These are phyloP conservation scores for Gymnopilus dilepis DNA, from an alignment of 768 basidiomycete genomes.

Conservation along the genomic window DNA sequence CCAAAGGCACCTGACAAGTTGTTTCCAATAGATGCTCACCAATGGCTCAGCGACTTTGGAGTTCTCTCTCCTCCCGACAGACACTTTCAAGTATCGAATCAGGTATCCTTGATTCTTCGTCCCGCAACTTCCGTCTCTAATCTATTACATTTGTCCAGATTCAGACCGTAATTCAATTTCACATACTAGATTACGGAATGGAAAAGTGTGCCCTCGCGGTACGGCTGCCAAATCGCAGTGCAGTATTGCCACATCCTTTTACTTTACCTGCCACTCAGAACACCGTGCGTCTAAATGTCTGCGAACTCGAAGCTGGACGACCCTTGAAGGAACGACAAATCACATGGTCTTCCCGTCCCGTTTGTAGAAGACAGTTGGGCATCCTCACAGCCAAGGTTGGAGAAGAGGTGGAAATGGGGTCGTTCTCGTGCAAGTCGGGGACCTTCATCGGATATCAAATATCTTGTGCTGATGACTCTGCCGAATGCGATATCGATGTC, in stretches of 20 bases:
- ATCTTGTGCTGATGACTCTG: constrained; percentile 28
- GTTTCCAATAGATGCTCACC: constrained; percentile 31
- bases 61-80: constrained; percentile 34
- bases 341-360: constrained; percentile 30
- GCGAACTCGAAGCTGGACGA: constrained; percentile 27
- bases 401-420: constrained; percentile 27
- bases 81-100: constrained; percentile 27
- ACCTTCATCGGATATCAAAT: constrained; percentile 32
- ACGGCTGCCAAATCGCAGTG: constrained; percentile 29
- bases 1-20: constrained; percentile 25
- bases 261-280: constrained; percentile 22
- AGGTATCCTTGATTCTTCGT: constrained; percentile 16
- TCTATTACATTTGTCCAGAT: constrained; percentile 18
- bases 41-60: constrained; percentile 34
- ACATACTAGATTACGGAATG: constrained; percentile 36
- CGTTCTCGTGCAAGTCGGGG: constrained; percentile 32
- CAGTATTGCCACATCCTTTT: constrained; percentile 30
- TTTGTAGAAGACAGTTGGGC: constrained; percentile 23
- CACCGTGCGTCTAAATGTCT: constrained; percentile 28
- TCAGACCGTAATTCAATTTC: constrained; percentile 30
- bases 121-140: not conserved
- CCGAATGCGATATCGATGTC: constrained; percentile 31
- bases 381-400: constrained; percentile 30
- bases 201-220: constrained; percentile 32
- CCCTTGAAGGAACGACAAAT: constrained; percentile 28